Evolutionary conservation across 257 asterid genomes (phyloP).

Genomic region (Datura wrightii): DNA sequence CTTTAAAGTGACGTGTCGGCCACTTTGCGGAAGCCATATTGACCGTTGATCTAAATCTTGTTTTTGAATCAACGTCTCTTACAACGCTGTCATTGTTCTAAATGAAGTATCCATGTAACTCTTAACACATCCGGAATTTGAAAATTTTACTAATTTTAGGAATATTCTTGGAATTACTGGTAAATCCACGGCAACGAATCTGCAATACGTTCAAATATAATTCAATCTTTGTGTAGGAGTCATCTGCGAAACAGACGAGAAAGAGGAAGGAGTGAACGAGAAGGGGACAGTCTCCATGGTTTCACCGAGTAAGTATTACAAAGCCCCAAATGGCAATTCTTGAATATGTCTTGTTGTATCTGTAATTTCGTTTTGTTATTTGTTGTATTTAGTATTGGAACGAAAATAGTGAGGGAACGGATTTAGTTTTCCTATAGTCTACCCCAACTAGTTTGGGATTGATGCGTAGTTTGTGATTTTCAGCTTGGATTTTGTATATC

Average conservation of each 20-base stretch:
- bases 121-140: neutral
- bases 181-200: conserved; percentile 26
- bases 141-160: neutral
- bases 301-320: conserved; percentile 28
- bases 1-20: neutral
- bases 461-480: neutral
- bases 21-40: neutral
- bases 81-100: neutral
- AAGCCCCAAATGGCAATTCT: neutral
- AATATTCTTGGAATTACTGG: conserved; percentile 17
- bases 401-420: neutral
- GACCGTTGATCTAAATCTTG: conserved; percentile 18
- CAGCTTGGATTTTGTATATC: conserved; percentile 17
- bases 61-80: neutral
- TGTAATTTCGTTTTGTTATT: neutral
- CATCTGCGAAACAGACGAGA: neutral
- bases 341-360: neutral
- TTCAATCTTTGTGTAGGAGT: neutral
- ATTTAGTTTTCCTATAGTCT: conserved; percentile 1
- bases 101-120: neutral
- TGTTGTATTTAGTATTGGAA: neutral
- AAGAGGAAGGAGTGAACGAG: neutral
- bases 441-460: neutral
- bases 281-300: conserved; percentile 19
- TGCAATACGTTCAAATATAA: neutral